Conservation (phyloP, 2,329 filamentous ascomycete genomes). For the Xylariaceae sp. region DNA sequence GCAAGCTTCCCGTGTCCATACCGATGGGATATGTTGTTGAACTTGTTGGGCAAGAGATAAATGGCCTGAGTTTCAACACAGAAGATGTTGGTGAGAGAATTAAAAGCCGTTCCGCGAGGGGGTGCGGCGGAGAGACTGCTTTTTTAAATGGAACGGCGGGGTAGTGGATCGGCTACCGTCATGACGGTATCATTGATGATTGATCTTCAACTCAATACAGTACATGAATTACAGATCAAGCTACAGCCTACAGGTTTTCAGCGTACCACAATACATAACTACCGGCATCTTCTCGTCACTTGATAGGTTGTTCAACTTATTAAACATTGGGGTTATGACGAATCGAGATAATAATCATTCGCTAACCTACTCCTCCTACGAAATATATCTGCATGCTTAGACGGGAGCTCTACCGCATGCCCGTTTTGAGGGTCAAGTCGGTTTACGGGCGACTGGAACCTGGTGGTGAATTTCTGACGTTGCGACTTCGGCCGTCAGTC, state of each 20-base stretch:
- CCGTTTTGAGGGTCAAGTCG: too few species aligned
- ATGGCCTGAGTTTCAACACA: neutral
- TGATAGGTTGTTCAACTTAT: neutral
- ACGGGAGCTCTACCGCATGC: too few species aligned
- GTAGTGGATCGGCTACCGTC: neutral
- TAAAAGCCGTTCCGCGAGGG: neutral
- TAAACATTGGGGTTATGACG: too few species aligned
- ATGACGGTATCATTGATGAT: neutral
- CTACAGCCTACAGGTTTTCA: too few species aligned
- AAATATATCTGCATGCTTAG: too few species aligned
- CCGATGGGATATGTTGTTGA: constrained; percentile 5
- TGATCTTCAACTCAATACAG: neutral
- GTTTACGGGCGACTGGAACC: too few species aligned
- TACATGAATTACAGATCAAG: neutral
- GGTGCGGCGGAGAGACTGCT: neutral
- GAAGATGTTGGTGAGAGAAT: neutral
- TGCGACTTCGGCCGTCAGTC: too few species aligned
- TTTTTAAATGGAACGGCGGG: neutral
- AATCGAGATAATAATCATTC: too few species aligned
- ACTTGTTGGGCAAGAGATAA: neutral
- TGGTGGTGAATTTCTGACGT: too few species aligned
- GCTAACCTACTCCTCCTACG: too few species aligned
- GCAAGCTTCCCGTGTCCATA: constrained; percentile 20
- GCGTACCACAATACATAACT: too few species aligned
- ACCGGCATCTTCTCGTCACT: neutral